phyloP scores from a whole-genome alignment of 75 land plant species.

The Cunninghamia lanceolata region DNA sequence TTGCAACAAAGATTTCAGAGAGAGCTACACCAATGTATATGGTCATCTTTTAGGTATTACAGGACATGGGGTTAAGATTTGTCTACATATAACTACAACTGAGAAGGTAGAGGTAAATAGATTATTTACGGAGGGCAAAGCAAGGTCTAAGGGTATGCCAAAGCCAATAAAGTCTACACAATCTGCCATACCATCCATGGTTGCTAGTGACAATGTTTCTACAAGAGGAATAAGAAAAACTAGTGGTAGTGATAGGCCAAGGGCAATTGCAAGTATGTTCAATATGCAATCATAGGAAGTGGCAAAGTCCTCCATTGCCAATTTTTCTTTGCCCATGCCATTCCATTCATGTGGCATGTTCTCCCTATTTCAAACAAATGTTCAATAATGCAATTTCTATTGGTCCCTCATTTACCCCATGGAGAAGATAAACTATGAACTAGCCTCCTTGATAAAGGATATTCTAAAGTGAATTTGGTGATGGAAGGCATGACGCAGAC shows the following conservation, averaged over 20 bases:
- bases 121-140: neutral
- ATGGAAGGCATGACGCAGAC: neutral
- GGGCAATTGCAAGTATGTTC: neutral
- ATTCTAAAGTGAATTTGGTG: neutral
- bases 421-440: neutral
- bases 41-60: neutral
- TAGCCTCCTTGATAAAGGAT: neutral
- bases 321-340: too few species aligned
- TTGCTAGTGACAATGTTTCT: neutral
- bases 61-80: neutral
- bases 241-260: neutral
- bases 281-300: neutral
- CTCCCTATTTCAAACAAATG: neutral
- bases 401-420: neutral
- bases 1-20: too few species aligned
- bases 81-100: neutral
- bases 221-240: neutral
- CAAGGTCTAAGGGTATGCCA: neutral
- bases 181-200: neutral
- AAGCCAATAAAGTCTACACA: neutral
- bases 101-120: neutral
- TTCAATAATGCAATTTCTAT: too few species aligned
- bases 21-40: neutral
- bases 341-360: neutral
- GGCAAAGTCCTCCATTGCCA: neutral